Conservation (phyloP, 163 green algal species). For the Coccomyxa subellipsoidea region DNA sequence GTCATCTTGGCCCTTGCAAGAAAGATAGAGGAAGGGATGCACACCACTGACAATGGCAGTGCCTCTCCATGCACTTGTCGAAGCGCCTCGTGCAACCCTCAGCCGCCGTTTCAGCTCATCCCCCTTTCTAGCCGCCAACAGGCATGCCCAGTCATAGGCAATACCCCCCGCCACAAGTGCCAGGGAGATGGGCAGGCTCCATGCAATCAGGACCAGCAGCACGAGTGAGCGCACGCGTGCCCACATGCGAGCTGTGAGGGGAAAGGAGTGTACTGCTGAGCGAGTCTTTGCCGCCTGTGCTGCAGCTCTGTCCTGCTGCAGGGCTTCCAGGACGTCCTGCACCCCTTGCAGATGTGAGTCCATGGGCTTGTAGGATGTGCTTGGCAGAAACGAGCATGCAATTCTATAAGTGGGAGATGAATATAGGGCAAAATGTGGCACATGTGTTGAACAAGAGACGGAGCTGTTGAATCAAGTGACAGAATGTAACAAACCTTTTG, state of each 20-base stretch:
- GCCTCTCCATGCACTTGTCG: neutral
- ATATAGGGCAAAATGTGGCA: neutral
- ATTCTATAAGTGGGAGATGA: too few relatives aligned
- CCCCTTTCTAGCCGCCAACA: neutral
- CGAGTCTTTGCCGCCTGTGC: neutral
- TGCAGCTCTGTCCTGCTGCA: neutral
- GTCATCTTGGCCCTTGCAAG: neutral
- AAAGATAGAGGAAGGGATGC: neutral
- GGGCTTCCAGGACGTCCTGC: constrained; percentile 13
- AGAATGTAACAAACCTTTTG: too few relatives aligned
- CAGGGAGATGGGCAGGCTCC: neutral
- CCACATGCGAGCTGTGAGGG: neutral
- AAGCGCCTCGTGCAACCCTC: neutral
- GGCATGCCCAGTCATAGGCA: neutral
- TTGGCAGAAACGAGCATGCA: too few relatives aligned
- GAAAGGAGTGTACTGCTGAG: neutral
- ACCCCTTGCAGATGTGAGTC: too few relatives aligned
- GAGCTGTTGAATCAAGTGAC: neutral
- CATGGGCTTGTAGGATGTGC: too few relatives aligned
- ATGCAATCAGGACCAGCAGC: neutral
- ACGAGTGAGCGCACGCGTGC: neutral
- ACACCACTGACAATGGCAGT: constrained; percentile 15
- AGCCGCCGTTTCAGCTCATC: neutral
- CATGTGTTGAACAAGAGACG: neutral
- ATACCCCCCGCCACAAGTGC: neutral